Conservation (phyloP, 2,329 filamentous ascomycete genomes). For the Cercospora sp. region DNA sequence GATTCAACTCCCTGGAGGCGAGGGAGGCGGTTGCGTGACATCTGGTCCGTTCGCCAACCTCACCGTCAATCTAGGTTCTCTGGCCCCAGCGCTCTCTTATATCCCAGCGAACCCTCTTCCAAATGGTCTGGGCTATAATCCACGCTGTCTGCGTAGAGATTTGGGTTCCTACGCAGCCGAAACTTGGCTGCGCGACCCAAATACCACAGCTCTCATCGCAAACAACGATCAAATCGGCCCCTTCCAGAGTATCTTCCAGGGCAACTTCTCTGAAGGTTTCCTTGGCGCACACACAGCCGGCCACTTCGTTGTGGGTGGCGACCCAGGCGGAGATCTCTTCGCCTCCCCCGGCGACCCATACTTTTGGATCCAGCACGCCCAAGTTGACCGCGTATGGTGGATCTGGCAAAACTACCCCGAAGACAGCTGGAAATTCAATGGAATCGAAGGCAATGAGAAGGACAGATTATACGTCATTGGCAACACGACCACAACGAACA, state of each 20-base stretch:
- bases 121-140: slow-evolving; percentile 28
- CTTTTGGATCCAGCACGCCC: slow-evolving; percentile 52
- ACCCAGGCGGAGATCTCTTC: slow-evolving; percentile 43
- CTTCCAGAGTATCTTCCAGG: slow-evolving; percentile 24
- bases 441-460: slow-evolving; percentile 32
- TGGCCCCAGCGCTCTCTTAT: slow-evolving; percentile 19
- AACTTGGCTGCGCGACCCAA: slow-evolving; percentile 19
- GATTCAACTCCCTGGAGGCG: slow-evolving; percentile 46
- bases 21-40: slow-evolving; percentile 57
- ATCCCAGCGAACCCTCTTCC: slow-evolving; percentile 26
- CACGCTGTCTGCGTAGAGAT: slow-evolving; percentile 25
- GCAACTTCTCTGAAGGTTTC: slow-evolving; percentile 14
- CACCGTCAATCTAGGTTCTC: slow-evolving; percentile 25
- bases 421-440: slow-evolving; percentile 38
- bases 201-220: slow-evolving; percentile 19
- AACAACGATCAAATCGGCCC: slow-evolving; percentile 15
- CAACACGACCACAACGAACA: slow-evolving; percentile 21
- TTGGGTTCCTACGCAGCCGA: slow-evolving; percentile 7
- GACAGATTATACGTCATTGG: slow-evolving; percentile 14
- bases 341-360: slow-evolving; percentile 49
- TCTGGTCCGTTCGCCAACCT: slow-evolving; percentile 50
- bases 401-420: slow-evolving; percentile 52
- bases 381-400: slow-evolving; percentile 48
- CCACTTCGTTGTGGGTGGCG: slow-evolving; percentile 49
- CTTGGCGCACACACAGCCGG: slow-evolving; percentile 44